Base-by-base conservation (phyloP, 306 rosid species). In the Lathyrus aphaca region DNA sequence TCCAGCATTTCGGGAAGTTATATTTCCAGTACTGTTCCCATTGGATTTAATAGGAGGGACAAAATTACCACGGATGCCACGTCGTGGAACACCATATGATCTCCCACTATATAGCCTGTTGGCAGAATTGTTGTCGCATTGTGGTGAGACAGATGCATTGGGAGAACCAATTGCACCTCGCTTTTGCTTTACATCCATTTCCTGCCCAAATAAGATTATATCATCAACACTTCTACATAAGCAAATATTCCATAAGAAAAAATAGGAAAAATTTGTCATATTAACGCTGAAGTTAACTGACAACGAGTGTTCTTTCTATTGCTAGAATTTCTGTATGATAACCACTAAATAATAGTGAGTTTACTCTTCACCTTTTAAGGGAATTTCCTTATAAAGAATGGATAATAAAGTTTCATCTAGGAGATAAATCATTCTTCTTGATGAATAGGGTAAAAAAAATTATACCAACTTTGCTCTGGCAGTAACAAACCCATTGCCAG, bases 41-140 rank as follows among this genome's bases (percentile, higher is more conserved):
- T 74, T 91, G 57, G 91, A 87, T 83, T 79, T 91, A 60, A 94
- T 76, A 12, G 99, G 99, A 55, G 99, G 99, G 40, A 94, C 85
- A 86, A 91, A 94, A 87, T 83, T 84, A 73, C 97, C 92, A 42
- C 89, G 96, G 76, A 78, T 49, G 25, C 94, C 90, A 44, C 95
- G 91, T 45, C 92, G 96, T 49, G 92, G 77, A 84, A 79, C 69
- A 45, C 96, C 89, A 79, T 94, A 88, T 49, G 99, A 85, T 82
- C 89, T 82, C 78, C 84, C 83, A 57, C 86, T 83, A 75, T 79
- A 87, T 27, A 75, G 80, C 86, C 88, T 87, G 68, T 68, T 73
- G 66, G 72, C 44, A 43, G 79, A 71, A 68, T 35, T 68, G 71
- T 68, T 68, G 54, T 79, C 83, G 4, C 76, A 74, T 46, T 79